Evolutionary conservation across 192 early-diverging fungal species (phyloP).

Genomic region (Spinellus fusiger): DNA sequence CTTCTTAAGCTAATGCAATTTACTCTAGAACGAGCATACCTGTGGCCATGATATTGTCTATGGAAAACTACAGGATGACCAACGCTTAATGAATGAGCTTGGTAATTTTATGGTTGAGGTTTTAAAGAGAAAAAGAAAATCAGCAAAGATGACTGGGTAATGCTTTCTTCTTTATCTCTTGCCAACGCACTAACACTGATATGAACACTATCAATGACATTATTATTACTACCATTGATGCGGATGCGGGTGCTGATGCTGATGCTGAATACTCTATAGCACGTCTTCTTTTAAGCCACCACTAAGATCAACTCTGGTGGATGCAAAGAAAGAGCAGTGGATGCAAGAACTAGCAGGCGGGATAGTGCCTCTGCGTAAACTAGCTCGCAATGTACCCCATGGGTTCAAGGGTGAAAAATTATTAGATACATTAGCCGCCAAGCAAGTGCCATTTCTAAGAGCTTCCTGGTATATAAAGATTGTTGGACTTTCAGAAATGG

Average conservation of each 20-base stretch:
- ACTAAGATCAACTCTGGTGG: slow-evolving; percentile 35
- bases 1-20: background rate
- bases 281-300: slow-evolving; percentile 42
- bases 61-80: slow-evolving; percentile 41
- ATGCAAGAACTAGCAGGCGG: slow-evolving; percentile 39
- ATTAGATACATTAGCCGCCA: slow-evolving; percentile 45
- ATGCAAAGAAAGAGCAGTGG: slow-evolving; percentile 50
- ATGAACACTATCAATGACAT: no score
- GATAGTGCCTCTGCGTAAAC: slow-evolving; percentile 34
- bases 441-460: slow-evolving; percentile 53
- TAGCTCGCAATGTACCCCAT: slow-evolving; percentile 47
- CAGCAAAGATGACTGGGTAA: slow-evolving; percentile 26
- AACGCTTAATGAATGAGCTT: slow-evolving; percentile 40
- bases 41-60: slow-evolving; percentile 48
- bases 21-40: slow-evolving; percentile 39
- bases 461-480: slow-evolving; percentile 71
- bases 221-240: background rate
- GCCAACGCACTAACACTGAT: no score
- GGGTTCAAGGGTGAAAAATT: slow-evolving; percentile 58
- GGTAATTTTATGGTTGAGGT: slow-evolving; percentile 44
- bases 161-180: background rate
- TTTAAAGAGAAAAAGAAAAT: slow-evolving; percentile 27
- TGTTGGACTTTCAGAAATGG: slow-evolving; percentile 59
- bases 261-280: slow-evolving; percentile 12
- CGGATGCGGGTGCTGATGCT: background rate